These are phyloP conservation scores for Eleusine coracana DNA, from an alignment of 176 grass and related monocot genomes.

Conservation along the genomic window DNA sequence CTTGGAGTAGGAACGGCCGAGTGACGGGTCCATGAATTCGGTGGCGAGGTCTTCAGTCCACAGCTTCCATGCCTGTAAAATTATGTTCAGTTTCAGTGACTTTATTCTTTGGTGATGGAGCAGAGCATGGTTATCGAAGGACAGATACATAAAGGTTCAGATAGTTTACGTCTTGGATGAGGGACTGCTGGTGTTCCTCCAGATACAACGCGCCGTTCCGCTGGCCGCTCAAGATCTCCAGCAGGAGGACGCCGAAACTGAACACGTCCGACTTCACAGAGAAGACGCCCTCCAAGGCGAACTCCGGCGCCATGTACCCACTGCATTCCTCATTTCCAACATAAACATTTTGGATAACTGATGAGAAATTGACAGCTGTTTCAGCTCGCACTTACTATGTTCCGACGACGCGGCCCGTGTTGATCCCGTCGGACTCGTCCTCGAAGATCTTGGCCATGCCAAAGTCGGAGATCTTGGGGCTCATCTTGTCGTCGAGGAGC, in stretches of 20 bases:
- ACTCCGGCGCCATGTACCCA: slow-evolving; percentile 92
- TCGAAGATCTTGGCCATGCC: slow-evolving; percentile 96
- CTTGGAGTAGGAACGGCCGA: slow-evolving; percentile 33
- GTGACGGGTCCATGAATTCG: slow-evolving; percentile 67
- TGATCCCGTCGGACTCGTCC: slow-evolving; percentile 61
- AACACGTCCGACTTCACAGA: slow-evolving; percentile 89
- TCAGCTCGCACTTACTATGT: slow-evolving; percentile 50
- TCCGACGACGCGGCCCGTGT: slow-evolving; percentile 72
- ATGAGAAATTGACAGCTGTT: not conserved
- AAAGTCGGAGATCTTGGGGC: slow-evolving; percentile 92
- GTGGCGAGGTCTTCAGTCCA: slow-evolving; percentile 43
- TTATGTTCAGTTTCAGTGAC: not conserved
- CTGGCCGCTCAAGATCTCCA: slow-evolving; percentile 85
- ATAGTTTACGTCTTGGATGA: slow-evolving; percentile 50
- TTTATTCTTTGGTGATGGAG: not conserved
- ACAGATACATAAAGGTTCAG: not conserved
- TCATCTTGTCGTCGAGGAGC: slow-evolving; percentile 80
- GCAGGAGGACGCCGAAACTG: slow-evolving; percentile 77
- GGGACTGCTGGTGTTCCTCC: slow-evolving; percentile 62
- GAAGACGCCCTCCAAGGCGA: slow-evolving; percentile 66
- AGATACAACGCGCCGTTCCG: slow-evolving; percentile 66
- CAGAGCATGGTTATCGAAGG: not conserved
- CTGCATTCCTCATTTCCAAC: slow-evolving; percentile 18
- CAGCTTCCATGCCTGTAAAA: slow-evolving; percentile 66
- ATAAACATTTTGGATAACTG: too few species aligned